These are phyloP conservation scores for Neurospora terricola DNA, from an alignment of 495 filamentous ascomycete species.

Conservation along the genomic window DNA sequence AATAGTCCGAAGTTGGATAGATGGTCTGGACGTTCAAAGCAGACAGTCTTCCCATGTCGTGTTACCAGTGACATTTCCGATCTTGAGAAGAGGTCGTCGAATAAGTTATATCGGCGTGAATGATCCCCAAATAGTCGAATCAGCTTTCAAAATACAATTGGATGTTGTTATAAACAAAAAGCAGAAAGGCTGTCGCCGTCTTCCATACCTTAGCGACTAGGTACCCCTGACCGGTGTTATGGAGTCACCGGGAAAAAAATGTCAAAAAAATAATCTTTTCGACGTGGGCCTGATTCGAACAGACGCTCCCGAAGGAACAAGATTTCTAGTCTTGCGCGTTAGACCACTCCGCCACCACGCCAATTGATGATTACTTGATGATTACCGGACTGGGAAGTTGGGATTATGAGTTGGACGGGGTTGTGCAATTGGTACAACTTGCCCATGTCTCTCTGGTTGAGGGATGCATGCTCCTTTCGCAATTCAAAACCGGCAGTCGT, in stretches of 20 bases:
- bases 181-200: neutral
- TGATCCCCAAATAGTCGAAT: neutral
- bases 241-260: neutral
- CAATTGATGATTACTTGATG: neutral
- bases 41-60: no score
- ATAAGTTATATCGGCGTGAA: neutral
- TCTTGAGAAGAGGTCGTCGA: neutral
- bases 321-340: conserved; percentile 1
- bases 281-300: neutral
- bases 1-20: no score
- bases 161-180: neutral
- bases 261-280: neutral
- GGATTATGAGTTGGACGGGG: neutral
- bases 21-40: no score
- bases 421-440: neutral
- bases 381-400: neutral
- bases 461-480: neutral
- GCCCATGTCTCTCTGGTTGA: neutral
- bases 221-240: neutral
- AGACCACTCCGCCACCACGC: neutral
- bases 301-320: neutral
- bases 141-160: neutral
- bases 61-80: no score
- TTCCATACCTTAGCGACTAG: neutral
- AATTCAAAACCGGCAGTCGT: neutral